These are phyloP conservation scores for Cystobasidium pallidum DNA, from an alignment of 1,284 basidiomycete species.

Conservation along the genomic window DNA sequence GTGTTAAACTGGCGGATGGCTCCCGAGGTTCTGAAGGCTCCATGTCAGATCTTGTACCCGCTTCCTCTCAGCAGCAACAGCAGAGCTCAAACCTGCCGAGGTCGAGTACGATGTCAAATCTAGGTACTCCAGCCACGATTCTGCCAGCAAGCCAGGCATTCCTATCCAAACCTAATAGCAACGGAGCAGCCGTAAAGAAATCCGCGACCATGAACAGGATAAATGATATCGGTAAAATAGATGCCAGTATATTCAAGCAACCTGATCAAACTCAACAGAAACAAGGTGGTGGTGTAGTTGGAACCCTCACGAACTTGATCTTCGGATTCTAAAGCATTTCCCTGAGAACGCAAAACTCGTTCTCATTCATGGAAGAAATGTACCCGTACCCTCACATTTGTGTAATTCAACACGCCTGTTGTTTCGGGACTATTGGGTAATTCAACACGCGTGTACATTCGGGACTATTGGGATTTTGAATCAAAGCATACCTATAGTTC, in stretches of 20 bases:
- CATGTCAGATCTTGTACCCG: neutral
- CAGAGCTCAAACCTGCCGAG: neutral
- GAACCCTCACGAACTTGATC: slow-evolving; percentile 49
- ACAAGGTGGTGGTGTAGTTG: slow-evolving; percentile 48
- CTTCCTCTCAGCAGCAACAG: slow-evolving; percentile 3
- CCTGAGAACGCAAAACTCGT: too few relatives aligned
- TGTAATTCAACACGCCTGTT: too few relatives aligned
- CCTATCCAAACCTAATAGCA: slow-evolving; percentile 32
- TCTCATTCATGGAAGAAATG: too few relatives aligned
- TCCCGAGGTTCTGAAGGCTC: neutral
- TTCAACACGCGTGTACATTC: too few relatives aligned
- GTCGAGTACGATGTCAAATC: slow-evolving; percentile 21
- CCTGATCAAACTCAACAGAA: slow-evolving; percentile 45
- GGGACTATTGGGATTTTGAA: too few relatives aligned
- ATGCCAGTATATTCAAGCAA: slow-evolving; percentile 49
- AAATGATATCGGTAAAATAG: slow-evolving; percentile 49
- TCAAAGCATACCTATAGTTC: too few relatives aligned
- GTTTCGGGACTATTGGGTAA: too few relatives aligned
- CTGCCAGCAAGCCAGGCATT: slow-evolving; percentile 48
- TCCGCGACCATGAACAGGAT: slow-evolving; percentile 17
- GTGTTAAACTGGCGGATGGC: slow-evolving; percentile 68
- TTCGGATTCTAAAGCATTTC: slow-evolving; percentile 49
- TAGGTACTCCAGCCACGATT: slow-evolving; percentile 48
- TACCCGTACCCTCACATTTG: too few relatives aligned
- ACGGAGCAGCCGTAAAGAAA: slow-evolving; percentile 39